These are phyloP conservation scores for Teratosphaeriaceae sp. DNA, from an alignment of 2,329 filamentous ascomycete species.

Conservation along the genomic window DNA sequence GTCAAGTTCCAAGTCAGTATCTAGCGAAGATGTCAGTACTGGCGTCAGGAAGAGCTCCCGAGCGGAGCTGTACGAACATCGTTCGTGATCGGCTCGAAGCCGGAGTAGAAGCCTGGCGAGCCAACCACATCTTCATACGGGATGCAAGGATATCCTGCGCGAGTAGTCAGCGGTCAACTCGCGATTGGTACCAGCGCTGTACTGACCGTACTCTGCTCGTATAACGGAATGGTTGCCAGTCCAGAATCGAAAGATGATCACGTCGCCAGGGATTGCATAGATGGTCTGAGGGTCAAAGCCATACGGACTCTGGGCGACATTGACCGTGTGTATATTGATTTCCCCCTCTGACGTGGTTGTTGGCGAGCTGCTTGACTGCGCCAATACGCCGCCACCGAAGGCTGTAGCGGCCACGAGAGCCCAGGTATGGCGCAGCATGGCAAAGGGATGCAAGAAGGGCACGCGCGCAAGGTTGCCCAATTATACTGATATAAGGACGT, in stretches of 20 bases:
- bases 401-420: too few species aligned
- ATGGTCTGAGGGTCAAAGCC: constrained; percentile 33
- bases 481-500: too few species aligned
- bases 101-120: constrained; percentile 21
- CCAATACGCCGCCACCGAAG: too few species aligned
- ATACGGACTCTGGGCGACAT: constrained; percentile 31
- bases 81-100: constrained; percentile 12
- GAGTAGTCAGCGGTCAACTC: not conserved
- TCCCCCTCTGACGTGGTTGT: constrained; percentile 12
- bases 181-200: not conserved
- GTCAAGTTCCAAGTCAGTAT: constrained; percentile 22
- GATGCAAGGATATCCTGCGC: constrained; percentile 30
- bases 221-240: constrained; percentile 39
- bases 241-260: constrained; percentile 37
- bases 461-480: too few species aligned
- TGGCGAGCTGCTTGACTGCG: constrained; percentile 3
- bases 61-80: too few species aligned
- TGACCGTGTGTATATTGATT: constrained; percentile 27
- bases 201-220: constrained; percentile 30
- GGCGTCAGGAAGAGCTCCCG: too few species aligned
- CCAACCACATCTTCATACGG: constrained; percentile 25
- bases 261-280: constrained; percentile 33
- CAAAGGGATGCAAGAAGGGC: too few species aligned
- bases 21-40: constrained; percentile 1
- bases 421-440: too few species aligned